Evolutionary conservation across 192 early-diverging fungal genomes (phyloP), one percentile per base, ranked within the genome.

Genomic region (Thamnidium elegans): DNA sequence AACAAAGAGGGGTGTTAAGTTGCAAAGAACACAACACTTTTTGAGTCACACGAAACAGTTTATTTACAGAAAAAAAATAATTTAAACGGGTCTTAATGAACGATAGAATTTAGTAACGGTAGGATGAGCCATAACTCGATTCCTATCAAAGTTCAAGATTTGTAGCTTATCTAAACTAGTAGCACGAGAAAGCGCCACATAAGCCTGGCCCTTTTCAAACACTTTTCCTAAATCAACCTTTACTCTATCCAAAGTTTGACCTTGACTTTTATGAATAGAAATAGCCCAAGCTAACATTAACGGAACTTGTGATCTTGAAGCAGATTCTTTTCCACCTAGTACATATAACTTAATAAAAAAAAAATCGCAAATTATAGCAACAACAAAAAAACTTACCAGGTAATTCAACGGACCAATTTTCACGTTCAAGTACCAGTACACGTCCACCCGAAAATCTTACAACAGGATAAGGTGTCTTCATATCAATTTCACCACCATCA

Each of bases 221-320:
- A 88, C 82, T 47, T 78, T 79, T 15, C 83, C 79, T 34, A 94
- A 72, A 71, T 94, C 89, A 36, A 94, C 90, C 30, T 79, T 65
- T 17, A 91, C 81, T 21, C 85, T 78, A 31, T 91, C 89, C 14
- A 94, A 78, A 6, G 92, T 92, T 76, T 93, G 92, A 1, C 92
- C 92, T 67, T 94, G 92, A 64, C 85, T 86, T 70, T 94, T 94
- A 67, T 94, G 92, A 52, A 94, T 92, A 34, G 89, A 90, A 63
- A 93, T 72, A 3, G 91, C 90, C 92, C 92, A 94, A 5, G 92
- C 90, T 26, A 92, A 70, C 20, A 89, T 79, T n/a, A 94, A 55
- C 5, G 92, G 92, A 30, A 92, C 63, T 73, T 92, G 84, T 17
- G 34, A 32, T n/a, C 72, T 42, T 43, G 67, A 32, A 23, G 72